Conservation (phyloP, 2,329 filamentous ascomycete genomes). For the Sporothrix humicola region DNA sequence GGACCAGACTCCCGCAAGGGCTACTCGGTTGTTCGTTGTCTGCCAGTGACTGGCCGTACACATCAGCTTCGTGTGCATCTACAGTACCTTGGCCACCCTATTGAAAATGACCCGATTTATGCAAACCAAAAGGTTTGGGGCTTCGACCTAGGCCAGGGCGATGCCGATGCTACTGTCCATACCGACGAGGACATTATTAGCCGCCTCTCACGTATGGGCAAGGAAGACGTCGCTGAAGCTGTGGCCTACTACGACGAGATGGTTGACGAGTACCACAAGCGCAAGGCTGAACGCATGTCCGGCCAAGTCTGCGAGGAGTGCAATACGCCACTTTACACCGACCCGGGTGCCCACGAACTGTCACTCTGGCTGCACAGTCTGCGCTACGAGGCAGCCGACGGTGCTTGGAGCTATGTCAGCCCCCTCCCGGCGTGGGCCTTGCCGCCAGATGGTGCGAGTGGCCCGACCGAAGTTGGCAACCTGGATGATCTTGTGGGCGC, state of each 20-base stretch:
- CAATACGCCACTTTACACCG: slow-evolving; percentile 87
- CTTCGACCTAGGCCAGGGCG: slow-evolving; percentile 70
- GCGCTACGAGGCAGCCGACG: slow-evolving; percentile 82
- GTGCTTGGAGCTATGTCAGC: slow-evolving; percentile 86
- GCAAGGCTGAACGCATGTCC: slow-evolving; percentile 91
- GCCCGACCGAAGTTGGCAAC: slow-evolving; percentile 70
- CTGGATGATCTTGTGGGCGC: slow-evolving; percentile 65
- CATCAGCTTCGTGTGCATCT: slow-evolving; percentile 95
- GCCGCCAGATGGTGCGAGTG: slow-evolving; percentile 73
- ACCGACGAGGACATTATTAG: slow-evolving; percentile 90
- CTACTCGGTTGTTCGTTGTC: slow-evolving; percentile 93
- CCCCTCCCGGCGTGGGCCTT: slow-evolving; percentile 85
- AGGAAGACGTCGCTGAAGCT: slow-evolving; percentile 87
- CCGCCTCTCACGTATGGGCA: slow-evolving; percentile 86
- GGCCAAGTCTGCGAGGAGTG: slow-evolving; percentile 82
- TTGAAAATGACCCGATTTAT: slow-evolving; percentile 97
- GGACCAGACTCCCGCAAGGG: slow-evolving; percentile 54
- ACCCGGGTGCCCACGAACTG: slow-evolving; percentile 87
- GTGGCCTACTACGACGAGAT: slow-evolving; percentile 94
- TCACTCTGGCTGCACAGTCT: slow-evolving; percentile 93
- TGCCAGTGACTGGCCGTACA: slow-evolving; percentile 90
- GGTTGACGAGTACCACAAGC: slow-evolving; percentile 86
- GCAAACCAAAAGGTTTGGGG: slow-evolving; percentile 94
- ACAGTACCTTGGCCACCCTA: slow-evolving; percentile 92
- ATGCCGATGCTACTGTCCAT: slow-evolving; percentile 69